Evolutionary conservation across 768 basidiomycete genomes (phyloP).

Genomic region (Leccinum fibrillosum): DNA sequence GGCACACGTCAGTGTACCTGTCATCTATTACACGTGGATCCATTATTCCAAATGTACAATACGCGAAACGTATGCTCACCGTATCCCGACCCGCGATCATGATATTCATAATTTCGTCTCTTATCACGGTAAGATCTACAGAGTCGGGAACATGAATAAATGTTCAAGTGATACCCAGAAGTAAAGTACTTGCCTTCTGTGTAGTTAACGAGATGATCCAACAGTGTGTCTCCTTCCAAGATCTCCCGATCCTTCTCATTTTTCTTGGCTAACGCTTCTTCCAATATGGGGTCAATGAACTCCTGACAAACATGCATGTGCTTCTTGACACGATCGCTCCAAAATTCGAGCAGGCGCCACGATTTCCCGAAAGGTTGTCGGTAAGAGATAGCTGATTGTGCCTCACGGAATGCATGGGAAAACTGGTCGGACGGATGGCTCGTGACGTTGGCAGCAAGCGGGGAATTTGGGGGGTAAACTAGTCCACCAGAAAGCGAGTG

Average conservation of each 20-base stretch:
- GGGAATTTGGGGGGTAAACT: constrained; percentile 40
- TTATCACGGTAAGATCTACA: constrained; percentile 30
- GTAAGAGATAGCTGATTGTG: constrained; percentile 40
- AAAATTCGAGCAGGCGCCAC: constrained; percentile 56
- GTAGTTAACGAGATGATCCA: constrained; percentile 29
- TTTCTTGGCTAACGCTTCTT: constrained; percentile 39
- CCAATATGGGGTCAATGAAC: constrained; percentile 53
- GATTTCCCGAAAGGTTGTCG: constrained; percentile 40
- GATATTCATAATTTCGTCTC: constrained; percentile 37
- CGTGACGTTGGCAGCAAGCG: constrained; percentile 5
- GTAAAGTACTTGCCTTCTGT: constrained; percentile 22
- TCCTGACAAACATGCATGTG: constrained; percentile 46
- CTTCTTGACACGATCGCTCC: constrained; percentile 42
- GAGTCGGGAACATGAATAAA: not conserved
- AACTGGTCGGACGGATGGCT: constrained; percentile 40
- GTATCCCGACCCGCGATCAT: constrained; percentile 37
- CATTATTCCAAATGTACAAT: not conserved
- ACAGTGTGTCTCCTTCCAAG: constrained; percentile 26
- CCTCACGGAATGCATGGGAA: constrained; percentile 46
- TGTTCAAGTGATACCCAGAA: not conserved
- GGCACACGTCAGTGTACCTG: constrained; percentile 28
- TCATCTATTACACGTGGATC: constrained; percentile 19
- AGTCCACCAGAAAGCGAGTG: constrained; percentile 45
- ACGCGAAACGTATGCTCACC: constrained; percentile 10
- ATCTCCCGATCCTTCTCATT: constrained; percentile 7